A percentile compares a stretch with the other conserved stretches of the same genome.
phyloP scores from a whole-genome alignment of 257 asterid species.

The Penstemon newberryi region DNA sequence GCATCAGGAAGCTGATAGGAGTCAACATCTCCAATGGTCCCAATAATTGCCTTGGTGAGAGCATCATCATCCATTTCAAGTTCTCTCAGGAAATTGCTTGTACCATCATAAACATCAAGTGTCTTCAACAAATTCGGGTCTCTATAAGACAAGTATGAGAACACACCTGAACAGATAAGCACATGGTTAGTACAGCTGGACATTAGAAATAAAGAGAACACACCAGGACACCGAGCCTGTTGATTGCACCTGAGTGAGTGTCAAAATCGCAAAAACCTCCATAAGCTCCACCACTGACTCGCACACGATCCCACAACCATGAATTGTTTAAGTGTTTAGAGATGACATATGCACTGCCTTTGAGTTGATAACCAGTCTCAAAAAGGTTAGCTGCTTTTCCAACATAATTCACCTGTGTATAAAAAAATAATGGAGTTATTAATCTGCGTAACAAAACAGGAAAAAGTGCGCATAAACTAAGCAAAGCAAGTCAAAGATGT shows the following conservation, averaged over 20 bases:
- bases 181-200: constrained; percentile 21
- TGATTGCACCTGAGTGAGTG: constrained; percentile 76
- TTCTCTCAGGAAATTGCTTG: constrained; percentile 77
- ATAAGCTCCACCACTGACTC: constrained; percentile 99
- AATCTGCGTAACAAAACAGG: constrained; percentile 17
- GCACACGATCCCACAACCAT: constrained; percentile 99
- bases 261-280: constrained; percentile 98
- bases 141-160: constrained; percentile 90
- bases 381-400: constrained; percentile 96
- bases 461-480: neutral
- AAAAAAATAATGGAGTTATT: constrained; percentile 9
- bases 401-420: constrained; percentile 83
- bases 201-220: constrained; percentile 3
- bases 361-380: constrained; percentile 86
- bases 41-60: constrained; percentile 94
- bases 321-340: constrained; percentile 77
- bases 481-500: constrained; percentile 9
- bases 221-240: constrained; percentile 15
- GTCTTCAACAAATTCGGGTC: constrained; percentile 97
- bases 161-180: constrained; percentile 64
- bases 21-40: constrained; percentile 96
- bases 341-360: constrained; percentile 92
- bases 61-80: constrained; percentile 89
- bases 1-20: constrained; percentile 96
- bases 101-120: constrained; percentile 85